phyloP scores from a whole-genome alignment of 768 basidiomycete genomes.

The Suillus tomentosus region DNA sequence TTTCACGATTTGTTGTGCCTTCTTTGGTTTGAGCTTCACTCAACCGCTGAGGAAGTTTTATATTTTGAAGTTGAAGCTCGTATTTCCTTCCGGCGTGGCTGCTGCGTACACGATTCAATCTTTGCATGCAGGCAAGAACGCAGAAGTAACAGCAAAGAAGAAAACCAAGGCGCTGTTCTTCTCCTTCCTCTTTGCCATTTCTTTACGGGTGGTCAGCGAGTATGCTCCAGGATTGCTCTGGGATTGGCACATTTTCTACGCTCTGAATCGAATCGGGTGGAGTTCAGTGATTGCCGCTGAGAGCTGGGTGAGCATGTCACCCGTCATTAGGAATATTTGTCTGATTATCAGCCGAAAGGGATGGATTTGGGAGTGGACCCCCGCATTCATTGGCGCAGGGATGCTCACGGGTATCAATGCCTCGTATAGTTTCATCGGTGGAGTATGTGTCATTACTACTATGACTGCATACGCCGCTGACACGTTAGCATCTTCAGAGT shows the following conservation, averaged over 20 bases:
- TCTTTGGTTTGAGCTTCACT: conserved; percentile 68
- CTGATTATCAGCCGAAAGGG: conserved; percentile 10
- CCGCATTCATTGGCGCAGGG: conserved; percentile 59
- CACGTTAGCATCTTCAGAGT: conserved; percentile 34
- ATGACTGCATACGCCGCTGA: conserved; percentile 6
- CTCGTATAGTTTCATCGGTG: conserved; percentile 49
- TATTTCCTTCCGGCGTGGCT: conserved; percentile 64
- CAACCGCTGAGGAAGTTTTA: conserved; percentile 62
- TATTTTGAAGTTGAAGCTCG: conserved; percentile 61
- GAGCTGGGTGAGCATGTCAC: conserved; percentile 46
- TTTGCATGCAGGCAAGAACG: conserved; percentile 50
- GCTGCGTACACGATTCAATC: conserved; percentile 66
- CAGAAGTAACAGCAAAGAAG: conserved; percentile 52
- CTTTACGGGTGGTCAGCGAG: conserved; percentile 55
- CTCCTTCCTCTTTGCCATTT: conserved; percentile 47
- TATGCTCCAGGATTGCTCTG: conserved; percentile 60
- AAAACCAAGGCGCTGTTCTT: conserved; percentile 52
- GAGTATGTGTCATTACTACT: conserved; percentile 36
- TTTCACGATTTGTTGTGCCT: conserved; percentile 51
- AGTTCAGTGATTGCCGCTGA: conserved; percentile 57
- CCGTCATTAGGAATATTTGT: neutral
- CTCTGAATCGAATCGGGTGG: conserved; percentile 56
- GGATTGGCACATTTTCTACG: conserved; percentile 68
- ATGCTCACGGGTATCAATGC: conserved; percentile 58
- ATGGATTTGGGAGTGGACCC: conserved; percentile 34